Conservation (phyloP, 805 yeast genomes). For the baker's yeast (Saccharomyces cerevisiae) region DNA sequence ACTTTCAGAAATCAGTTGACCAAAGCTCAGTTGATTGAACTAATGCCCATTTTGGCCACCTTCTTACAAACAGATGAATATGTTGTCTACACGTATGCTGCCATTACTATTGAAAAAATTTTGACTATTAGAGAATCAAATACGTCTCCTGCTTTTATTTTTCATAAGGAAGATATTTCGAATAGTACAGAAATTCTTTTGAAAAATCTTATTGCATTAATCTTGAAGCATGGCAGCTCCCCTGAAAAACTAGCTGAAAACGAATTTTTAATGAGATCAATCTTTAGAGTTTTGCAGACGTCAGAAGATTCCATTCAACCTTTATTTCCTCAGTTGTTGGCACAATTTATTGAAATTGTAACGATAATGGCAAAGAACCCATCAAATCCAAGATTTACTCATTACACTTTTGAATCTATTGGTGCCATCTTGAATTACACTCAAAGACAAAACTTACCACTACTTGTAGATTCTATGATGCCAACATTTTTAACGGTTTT, state of each 20-base stretch:
- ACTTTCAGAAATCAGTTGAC: slow-evolving; percentile 89
- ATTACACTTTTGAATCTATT: slow-evolving; percentile 81
- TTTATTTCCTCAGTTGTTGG: slow-evolving; percentile 40
- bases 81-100: slow-evolving; percentile 87
- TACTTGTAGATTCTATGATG: slow-evolving; percentile 40
- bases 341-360: slow-evolving; percentile 63
- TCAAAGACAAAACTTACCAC: slow-evolving; percentile 24
- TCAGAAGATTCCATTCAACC: slow-evolving; percentile 56
- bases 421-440: slow-evolving; percentile 61
- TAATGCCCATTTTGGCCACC: slow-evolving; percentile 68
- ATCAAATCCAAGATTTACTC: slow-evolving; percentile 89
- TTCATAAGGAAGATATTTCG: slow-evolving; percentile 64
- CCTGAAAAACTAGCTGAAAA: slow-evolving; percentile 94
- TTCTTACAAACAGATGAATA: slow-evolving; percentile 61
- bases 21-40: slow-evolving; percentile 69
- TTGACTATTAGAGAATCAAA: slow-evolving; percentile 58
- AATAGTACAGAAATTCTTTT: slow-evolving; percentile 55
- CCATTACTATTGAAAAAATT: slow-evolving; percentile 85
- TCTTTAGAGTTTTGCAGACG: slow-evolving; percentile 72
- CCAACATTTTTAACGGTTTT: slow-evolving; percentile 62
- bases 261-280: slow-evolving; percentile 83
- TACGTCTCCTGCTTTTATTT: slow-evolving; percentile 48
- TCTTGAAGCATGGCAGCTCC: slow-evolving; percentile 47
- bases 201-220: slow-evolving; percentile 56
- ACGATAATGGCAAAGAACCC: slow-evolving; percentile 77